Evolutionary conservation across 176 grass and related monocot genomes (phyloP).

Genomic region (Aegilops longissima): DNA sequence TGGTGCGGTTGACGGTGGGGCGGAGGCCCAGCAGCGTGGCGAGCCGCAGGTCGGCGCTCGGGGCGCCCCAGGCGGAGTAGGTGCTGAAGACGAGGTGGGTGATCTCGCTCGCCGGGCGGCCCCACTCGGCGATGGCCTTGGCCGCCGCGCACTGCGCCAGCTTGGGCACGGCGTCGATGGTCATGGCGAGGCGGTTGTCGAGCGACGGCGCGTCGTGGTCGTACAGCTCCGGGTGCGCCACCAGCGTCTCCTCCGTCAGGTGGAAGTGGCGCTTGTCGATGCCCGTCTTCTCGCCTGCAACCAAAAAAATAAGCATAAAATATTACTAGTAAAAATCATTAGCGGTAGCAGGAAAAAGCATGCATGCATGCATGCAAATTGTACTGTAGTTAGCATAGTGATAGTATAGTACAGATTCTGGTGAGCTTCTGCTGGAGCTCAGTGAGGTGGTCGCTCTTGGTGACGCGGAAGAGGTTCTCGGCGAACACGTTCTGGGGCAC

Average conservation of each 20-base stretch:
- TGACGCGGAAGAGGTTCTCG: neutral
- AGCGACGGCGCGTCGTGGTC: conserved; percentile 37
- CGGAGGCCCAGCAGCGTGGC: conserved; percentile 44
- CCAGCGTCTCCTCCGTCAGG: conserved; percentile 19
- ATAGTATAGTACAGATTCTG: neutral
- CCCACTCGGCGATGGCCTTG: conserved; percentile 62
- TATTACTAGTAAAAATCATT: neutral
- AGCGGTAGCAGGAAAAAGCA: too few species aligned
- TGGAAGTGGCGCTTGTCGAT: conserved; percentile 51
- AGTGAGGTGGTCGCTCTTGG: neutral
- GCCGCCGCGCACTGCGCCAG: conserved; percentile 35
- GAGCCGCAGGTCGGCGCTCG: conserved; percentile 29
- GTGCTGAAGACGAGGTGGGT: conserved; percentile 59
- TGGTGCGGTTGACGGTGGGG: conserved; percentile 9
- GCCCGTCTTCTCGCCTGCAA: conserved; percentile 31
- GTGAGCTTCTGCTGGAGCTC: neutral
- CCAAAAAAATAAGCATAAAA: neutral
- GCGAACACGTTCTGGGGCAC: neutral
- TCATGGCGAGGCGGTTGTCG: conserved; percentile 28
- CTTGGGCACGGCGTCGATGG: conserved; percentile 32
- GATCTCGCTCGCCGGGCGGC: conserved; percentile 45
- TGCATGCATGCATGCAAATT: too few species aligned
- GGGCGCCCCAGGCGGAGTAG: conserved; percentile 40
- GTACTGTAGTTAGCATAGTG: too few species aligned
- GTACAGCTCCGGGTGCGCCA: conserved; percentile 27